Percentiles rank a stretch among this genome's conserved stretches.
Conservation (phyloP, 768 basidiomycete genomes). For the Hygrophoropsis aurantiaca region DNA sequence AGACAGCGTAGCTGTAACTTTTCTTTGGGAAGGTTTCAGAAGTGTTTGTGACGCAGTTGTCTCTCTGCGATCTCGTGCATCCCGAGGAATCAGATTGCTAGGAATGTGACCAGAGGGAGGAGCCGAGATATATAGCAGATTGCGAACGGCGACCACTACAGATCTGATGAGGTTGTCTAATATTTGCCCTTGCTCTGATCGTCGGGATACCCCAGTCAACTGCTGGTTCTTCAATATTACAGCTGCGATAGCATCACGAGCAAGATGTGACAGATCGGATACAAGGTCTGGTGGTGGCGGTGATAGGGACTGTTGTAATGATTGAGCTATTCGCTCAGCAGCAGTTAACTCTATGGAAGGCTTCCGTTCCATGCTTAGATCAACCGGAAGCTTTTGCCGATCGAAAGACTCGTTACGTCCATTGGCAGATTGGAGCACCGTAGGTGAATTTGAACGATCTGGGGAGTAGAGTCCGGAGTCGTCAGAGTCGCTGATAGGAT, state of each 20-base stretch:
- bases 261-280: constrained; percentile 58
- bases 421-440: constrained; percentile 15
- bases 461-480: constrained; percentile 58
- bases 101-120: constrained; percentile 63
- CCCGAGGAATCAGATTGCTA: constrained; percentile 49
- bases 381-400: constrained; percentile 13
- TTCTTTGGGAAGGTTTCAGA: constrained; percentile 78
- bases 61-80: constrained; percentile 44
- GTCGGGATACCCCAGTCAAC: constrained; percentile 40
- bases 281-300: constrained; percentile 59
- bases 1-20: constrained; percentile 86
- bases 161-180: constrained; percentile 64
- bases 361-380: constrained; percentile 15
- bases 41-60: constrained; percentile 51
- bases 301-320: constrained; percentile 58
- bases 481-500: constrained; percentile 71
- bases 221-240: constrained; percentile 61
- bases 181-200: constrained; percentile 52
- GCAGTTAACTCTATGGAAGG: constrained; percentile 52
- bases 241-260: constrained; percentile 59
- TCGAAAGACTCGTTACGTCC: constrained; percentile 30
- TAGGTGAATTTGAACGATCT: constrained; percentile 29
- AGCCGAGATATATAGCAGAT: constrained; percentile 70
- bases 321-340: constrained; percentile 65
- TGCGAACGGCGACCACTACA: constrained; percentile 72